phyloP scores from a whole-genome alignment of 2,329 filamentous ascomycete species.

The Harringtonia lauricola region DNA sequence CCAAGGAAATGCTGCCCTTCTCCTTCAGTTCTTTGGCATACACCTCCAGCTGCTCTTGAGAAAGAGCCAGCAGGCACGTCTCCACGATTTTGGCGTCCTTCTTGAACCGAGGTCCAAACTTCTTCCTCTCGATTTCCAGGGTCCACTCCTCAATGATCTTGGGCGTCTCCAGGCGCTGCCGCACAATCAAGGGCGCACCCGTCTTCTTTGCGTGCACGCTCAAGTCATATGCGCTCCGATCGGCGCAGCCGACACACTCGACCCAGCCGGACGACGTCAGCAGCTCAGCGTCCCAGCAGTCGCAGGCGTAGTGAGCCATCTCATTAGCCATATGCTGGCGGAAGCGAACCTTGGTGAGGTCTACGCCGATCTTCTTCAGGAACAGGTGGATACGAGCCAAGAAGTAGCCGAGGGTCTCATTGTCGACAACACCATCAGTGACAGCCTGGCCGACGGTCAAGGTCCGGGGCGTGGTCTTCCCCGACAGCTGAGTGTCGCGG shows the following conservation, averaged over 20 bases:
- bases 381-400: constrained; percentile 88
- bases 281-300: constrained; percentile 97
- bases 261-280: constrained; percentile 92
- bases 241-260: constrained; percentile 90
- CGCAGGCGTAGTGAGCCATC: constrained; percentile 82
- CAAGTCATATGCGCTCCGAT: constrained; percentile 84
- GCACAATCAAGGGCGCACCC: constrained; percentile 72
- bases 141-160: constrained; percentile 77
- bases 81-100: constrained; percentile 85
- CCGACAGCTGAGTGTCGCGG: constrained; percentile 73
- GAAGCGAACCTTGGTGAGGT: constrained; percentile 83
- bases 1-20: constrained; percentile 64
- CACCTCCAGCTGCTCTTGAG: constrained; percentile 72
- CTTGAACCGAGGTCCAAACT: constrained; percentile 90
- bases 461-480: constrained; percentile 64
- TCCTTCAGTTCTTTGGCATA: constrained; percentile 63
- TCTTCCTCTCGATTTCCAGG: constrained; percentile 84
- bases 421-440: constrained; percentile 72
- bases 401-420: constrained; percentile 97
- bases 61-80: constrained; percentile 60
- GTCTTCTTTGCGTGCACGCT: constrained; percentile 90
- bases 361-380: constrained; percentile 77
- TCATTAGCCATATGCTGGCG: constrained; percentile 83
- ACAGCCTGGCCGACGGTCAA: constrained; percentile 83
- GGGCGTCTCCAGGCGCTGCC: constrained; percentile 70